Evolutionary conservation across 257 asterid genomes (phyloP).

Genomic region (Eustoma russellianum): DNA sequence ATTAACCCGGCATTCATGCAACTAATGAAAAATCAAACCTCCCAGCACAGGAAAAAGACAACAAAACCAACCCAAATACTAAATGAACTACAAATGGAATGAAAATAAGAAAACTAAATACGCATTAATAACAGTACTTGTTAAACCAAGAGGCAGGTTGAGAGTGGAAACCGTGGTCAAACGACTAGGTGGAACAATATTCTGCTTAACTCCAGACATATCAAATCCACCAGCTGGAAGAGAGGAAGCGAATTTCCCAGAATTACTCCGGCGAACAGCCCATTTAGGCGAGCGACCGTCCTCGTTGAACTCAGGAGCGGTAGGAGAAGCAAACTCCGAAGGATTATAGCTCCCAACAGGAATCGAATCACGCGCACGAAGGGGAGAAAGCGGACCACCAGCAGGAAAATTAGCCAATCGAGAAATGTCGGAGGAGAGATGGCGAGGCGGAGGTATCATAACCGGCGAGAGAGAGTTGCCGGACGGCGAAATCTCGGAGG

Average conservation of each 20-base stretch:
- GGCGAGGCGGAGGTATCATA: slow-evolving; percentile 88
- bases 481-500: slow-evolving; percentile 40
- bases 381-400: slow-evolving; percentile 15
- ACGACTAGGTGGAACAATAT: slow-evolving; percentile 19
- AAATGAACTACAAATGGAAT: too few relatives aligned
- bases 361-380: too few relatives aligned
- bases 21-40: neutral
- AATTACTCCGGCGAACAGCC: slow-evolving; percentile 4
- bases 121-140: slow-evolving; percentile 34
- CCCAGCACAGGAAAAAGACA: too few relatives aligned
- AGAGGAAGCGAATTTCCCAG: slow-evolving; percentile 58
- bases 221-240: slow-evolving; percentile 56
- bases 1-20: neutral
- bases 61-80: too few relatives aligned
- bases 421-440: slow-evolving; percentile 33
- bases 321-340: slow-evolving; percentile 12
- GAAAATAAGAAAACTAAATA: too few relatives aligned
- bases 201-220: slow-evolving; percentile 37
- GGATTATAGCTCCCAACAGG: too few relatives aligned
- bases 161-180: slow-evolving; percentile 32
- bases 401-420: slow-evolving; percentile 33
- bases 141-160: slow-evolving; percentile 24
- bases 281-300: slow-evolving; percentile 8
- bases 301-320: slow-evolving; percentile 45
- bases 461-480: slow-evolving; percentile 76